phyloP scores from a whole-genome alignment of 1,284 basidiomycete species.

The Naganishia cerealis region DNA sequence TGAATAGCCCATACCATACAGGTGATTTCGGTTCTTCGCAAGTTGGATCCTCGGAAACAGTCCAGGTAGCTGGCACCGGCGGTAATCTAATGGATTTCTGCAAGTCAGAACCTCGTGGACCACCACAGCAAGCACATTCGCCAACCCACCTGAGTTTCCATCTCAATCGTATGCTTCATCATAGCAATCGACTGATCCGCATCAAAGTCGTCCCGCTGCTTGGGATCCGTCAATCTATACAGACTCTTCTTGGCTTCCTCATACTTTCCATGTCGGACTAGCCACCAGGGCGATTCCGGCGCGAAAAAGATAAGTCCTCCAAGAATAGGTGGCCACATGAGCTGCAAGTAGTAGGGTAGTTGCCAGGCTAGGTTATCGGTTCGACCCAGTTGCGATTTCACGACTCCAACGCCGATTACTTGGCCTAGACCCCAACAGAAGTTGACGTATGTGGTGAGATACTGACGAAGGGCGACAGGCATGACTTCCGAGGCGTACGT shows the following conservation, averaged over 20 bases:
- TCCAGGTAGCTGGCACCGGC: constrained; percentile 52
- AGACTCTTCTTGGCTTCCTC: constrained; percentile 56
- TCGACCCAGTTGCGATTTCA: constrained; percentile 44
- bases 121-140: background rate
- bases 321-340: constrained; percentile 32
- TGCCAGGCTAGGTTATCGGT: constrained; percentile 37
- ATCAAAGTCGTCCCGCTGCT: constrained; percentile 49
- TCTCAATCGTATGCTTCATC: constrained; percentile 46
- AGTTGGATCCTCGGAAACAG: constrained; percentile 55
- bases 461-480: constrained; percentile 48
- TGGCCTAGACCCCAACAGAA: constrained; percentile 51
- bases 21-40: constrained; percentile 52
- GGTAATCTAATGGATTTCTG: constrained; percentile 40
- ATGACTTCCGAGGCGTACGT: constrained; percentile 47
- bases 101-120: background rate
- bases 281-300: constrained; percentile 50
- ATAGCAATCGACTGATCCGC: constrained; percentile 55
- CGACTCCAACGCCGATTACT: constrained; percentile 50
- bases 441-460: constrained; percentile 50
- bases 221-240: constrained; percentile 47
- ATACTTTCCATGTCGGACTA: constrained; percentile 54
- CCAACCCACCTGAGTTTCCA: constrained; percentile 39
- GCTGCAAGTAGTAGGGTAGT: constrained; percentile 47
- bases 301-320: constrained; percentile 31
- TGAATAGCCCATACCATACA: constrained; percentile 49